These are phyloP conservation scores for Pterocarpus macrocarpus DNA, from an alignment of 306 rosid species.

Conservation along the genomic window DNA sequence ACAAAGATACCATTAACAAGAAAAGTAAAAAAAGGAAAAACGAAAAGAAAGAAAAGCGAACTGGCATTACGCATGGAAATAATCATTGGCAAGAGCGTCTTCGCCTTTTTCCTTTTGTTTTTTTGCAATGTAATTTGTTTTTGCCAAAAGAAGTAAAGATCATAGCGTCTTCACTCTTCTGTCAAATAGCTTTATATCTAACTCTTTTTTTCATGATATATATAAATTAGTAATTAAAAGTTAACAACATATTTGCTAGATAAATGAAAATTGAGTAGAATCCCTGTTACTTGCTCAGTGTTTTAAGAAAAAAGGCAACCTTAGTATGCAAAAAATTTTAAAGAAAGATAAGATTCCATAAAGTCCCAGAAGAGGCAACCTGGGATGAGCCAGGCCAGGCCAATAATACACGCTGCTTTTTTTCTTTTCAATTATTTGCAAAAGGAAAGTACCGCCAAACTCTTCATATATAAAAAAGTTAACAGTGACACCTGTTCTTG, in stretches of 20 bases:
- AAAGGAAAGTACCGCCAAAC: slow-evolving; percentile 6
- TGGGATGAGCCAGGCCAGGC: slow-evolving; percentile 32
- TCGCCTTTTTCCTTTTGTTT: slow-evolving; percentile 26
- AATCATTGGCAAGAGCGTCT: slow-evolving; percentile 47
- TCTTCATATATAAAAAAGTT: slow-evolving; percentile 4
- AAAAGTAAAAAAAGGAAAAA: neutral
- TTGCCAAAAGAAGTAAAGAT: slow-evolving; percentile 4
- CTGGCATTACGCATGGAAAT: slow-evolving; percentile 15
- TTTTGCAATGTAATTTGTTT: neutral
- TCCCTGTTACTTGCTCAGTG: neutral
- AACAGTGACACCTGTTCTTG: neutral
- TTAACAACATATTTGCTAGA: neutral
- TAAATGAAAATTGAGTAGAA: slow-evolving; percentile 3
- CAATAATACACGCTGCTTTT: slow-evolving; percentile 26
- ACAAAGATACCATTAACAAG: neutral
- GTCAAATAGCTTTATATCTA: neutral
- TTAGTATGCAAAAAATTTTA: neutral
- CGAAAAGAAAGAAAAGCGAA: neutral
- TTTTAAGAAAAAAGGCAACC: neutral
- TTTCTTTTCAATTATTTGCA: slow-evolving; percentile 39
- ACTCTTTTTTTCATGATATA: neutral
- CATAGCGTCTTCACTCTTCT: slow-evolving; percentile 1
- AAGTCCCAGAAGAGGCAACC: slow-evolving; percentile 41
- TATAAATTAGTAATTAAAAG: neutral
- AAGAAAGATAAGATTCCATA: neutral